Evolutionary conservation across 2,329 filamentous ascomycete species (phyloP), one percentile per base, ranked within the genome.

Genomic region (Diaporthe velutina): DNA sequence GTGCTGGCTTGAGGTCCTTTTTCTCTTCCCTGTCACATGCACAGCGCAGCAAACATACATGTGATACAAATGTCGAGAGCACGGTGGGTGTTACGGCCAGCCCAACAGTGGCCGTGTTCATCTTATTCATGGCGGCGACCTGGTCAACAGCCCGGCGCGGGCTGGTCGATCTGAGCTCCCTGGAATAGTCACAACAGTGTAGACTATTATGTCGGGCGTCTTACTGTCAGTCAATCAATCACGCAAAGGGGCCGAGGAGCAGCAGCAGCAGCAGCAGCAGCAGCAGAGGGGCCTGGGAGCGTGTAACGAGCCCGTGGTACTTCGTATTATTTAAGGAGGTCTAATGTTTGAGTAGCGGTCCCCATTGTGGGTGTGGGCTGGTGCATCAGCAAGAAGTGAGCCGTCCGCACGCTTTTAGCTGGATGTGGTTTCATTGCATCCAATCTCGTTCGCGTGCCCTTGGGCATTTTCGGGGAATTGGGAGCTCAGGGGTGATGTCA

Each of bases 61-160:
- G 97, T 74, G 93, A 93, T 79, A 98, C 88, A 77, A 96, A 92
- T 19, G 96, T 98, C 78, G 94, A 93, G 73, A 98, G 89, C 61
- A 98, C 94, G 4, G 94, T 95, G 17, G 97, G 96, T 77, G 95
- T 95, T 72, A 98, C 93, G 67, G 95, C 95, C 77, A 95, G 90
- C 74, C 93, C 92, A 75, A 98, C 93, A 19, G 94, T 92, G 52
- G 96, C 89, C 25, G 95, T 97, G 84, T 94, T 96, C 80, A 97
- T 90, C 73, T 81, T 81, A 75, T 86, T 87, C 87, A 89, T 89
- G 13, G 45, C 57, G 57, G 42, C 57, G 57, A 54, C 50, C 42
- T 52, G 42, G 33, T 71, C 55, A 38, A 48, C 10, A 58, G 42
- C 54, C 45, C 48, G 45, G 45, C 30, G 33, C 12, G 58, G 58